phyloP scores from a whole-genome alignment of 495 filamentous ascomycete genomes.

The Rostrohypoxylon terebratum region DNA sequence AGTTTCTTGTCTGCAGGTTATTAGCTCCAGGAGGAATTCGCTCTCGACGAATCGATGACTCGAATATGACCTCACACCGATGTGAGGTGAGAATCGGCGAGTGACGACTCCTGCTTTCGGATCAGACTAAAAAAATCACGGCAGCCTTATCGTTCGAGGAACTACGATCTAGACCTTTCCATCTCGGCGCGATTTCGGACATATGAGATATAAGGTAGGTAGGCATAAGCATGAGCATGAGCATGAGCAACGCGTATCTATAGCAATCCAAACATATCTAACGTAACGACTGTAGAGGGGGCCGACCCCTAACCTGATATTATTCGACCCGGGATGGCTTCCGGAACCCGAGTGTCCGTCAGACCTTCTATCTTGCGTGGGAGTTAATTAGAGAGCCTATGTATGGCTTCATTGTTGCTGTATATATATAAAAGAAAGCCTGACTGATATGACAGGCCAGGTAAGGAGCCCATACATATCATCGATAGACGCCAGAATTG shows the following conservation, averaged over 20 bases:
- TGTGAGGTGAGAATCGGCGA: not conserved
- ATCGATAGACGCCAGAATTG: conserved; percentile 20
- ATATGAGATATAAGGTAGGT: not conserved
- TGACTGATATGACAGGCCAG: conserved; percentile 16
- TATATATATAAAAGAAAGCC: conserved; percentile 28
- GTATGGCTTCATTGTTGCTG: conserved; percentile 24
- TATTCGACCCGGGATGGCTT: conserved; percentile 28
- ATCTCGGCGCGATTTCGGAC: conserved; percentile 14
- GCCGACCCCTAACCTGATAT: conserved; percentile 31
- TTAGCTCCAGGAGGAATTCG: not conserved
- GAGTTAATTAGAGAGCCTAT: conserved; percentile 15
- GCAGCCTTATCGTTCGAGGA: not conserved
- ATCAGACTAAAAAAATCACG: not conserved
- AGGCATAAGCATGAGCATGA: not conserved
- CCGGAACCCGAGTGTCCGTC: conserved; percentile 14
- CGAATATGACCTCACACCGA: not conserved
- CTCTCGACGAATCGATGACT: not conserved
- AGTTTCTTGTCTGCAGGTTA: not conserved
- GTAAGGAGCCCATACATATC: not conserved
- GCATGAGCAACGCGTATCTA: conserved; percentile 27
- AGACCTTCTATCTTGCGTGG: conserved; percentile 23
- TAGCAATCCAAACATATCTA: conserved; percentile 35
- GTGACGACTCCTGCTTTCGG: not conserved
- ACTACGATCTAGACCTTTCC: not conserved
- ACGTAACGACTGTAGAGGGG: conserved; percentile 39